These are phyloP conservation scores for Taphrina flavorubra DNA, from an alignment of 1,139 yeast species.

Conservation along the genomic window DNA sequence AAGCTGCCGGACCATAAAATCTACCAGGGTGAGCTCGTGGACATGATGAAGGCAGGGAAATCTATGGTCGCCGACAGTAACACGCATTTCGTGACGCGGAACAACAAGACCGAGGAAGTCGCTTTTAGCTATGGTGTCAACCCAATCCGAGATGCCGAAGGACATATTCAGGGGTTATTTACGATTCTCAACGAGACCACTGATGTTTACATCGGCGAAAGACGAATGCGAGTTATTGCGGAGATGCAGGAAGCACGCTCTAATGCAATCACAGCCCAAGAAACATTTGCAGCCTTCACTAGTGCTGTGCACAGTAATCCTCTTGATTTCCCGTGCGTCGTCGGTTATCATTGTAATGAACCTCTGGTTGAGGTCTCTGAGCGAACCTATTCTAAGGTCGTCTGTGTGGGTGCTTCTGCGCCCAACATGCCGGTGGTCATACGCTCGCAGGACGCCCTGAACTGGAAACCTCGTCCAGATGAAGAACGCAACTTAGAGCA, in stretches of 20 bases:
- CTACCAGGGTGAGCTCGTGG: background rate
- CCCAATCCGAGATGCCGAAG: slow-evolving; percentile 9
- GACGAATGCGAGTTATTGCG: slow-evolving; percentile 1
- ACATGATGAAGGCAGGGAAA: slow-evolving; percentile 5
- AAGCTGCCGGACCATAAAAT: background rate
- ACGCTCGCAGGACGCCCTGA: background rate
- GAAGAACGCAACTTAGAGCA: background rate
- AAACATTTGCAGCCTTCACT: background rate
- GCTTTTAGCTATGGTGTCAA: background rate
- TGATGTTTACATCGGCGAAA: background rate
- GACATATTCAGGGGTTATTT: slow-evolving; percentile 1
- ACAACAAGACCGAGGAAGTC: background rate
- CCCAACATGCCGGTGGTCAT: background rate
- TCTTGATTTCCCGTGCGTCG: slow-evolving; percentile 12
- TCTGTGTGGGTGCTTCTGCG: background rate
- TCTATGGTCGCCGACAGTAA: background rate
- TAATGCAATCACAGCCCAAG: background rate
- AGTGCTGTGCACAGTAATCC: slow-evolving; percentile 5
- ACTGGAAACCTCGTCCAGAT: background rate
- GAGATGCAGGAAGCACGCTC: slow-evolving; percentile 2
- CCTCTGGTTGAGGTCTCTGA: background rate
- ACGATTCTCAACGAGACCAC: slow-evolving; percentile 12
- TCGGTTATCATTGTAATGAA: slow-evolving; percentile 10
- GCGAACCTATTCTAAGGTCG: slow-evolving; percentile 9
- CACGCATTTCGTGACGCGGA: background rate